phyloP scores from a whole-genome alignment of 306 rosid genomes.

The Mimosa bimucronata region DNA sequence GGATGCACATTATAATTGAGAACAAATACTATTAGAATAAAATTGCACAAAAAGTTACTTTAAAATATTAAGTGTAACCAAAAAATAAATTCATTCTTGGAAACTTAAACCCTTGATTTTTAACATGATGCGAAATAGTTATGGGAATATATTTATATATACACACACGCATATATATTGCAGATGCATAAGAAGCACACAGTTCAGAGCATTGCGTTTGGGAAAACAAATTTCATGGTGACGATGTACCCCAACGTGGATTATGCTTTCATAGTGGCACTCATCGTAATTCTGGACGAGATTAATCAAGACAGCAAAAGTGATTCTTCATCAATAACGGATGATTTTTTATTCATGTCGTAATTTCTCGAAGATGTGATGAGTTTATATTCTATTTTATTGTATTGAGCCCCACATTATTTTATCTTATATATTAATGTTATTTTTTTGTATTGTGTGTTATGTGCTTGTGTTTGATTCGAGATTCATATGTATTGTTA shows the following conservation, averaged over 20 bases:
- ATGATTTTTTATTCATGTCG: not conserved
- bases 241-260: constrained; percentile 53
- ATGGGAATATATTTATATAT: not conserved
- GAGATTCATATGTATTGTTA: not conserved
- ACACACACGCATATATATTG: too few relatives aligned
- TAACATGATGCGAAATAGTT: too few relatives aligned
- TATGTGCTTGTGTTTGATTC: not conserved
- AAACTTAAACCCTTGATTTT: too few relatives aligned
- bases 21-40: too few relatives aligned
- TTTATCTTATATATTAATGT: too few relatives aligned
- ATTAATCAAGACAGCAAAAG: constrained; percentile 33
- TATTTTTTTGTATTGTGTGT: not conserved
- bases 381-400: not conserved
- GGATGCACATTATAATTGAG: too few relatives aligned
- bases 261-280: constrained; percentile 53
- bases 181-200: constrained; percentile 61
- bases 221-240: constrained; percentile 51
- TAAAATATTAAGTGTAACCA: too few relatives aligned
- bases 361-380: not conserved
- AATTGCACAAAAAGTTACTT: too few relatives aligned
- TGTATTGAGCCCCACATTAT: too few relatives aligned
- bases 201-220: constrained; percentile 44
- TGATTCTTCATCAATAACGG: not conserved
- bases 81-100: too few relatives aligned
- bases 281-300: constrained; percentile 51